Percentiles rank a stretch among this genome's conserved stretches.
These are phyloP conservation scores for Tuber melanosporum DNA, from an alignment of 495 filamentous ascomycete species.

Conservation along the genomic window DNA sequence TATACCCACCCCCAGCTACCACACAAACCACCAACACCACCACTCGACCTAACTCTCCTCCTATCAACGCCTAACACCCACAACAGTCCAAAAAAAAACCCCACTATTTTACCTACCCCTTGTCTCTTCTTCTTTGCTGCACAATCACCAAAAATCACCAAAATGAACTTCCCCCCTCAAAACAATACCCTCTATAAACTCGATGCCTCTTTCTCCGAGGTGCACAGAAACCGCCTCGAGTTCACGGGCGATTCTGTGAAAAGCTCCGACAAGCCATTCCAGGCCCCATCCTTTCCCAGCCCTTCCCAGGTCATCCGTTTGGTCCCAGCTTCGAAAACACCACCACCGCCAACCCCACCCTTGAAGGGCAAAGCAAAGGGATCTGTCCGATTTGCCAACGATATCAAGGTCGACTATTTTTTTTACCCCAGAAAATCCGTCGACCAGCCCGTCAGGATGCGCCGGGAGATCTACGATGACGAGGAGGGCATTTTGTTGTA, in stretches of 20 bases:
- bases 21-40: background rate
- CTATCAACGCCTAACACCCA: background rate
- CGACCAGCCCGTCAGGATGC: background rate
- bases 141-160: background rate
- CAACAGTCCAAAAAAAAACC: background rate
- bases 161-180: background rate
- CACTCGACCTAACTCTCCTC: background rate
- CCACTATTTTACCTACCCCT: background rate
- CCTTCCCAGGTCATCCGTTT: background rate
- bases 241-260: background rate
- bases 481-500: background rate
- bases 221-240: background rate
- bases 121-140: background rate
- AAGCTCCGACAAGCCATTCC: background rate
- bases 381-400: background rate
- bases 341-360: background rate
- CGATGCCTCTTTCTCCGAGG: background rate
- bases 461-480: background rate
- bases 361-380: background rate
- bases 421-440: background rate
- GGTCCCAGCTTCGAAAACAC: background rate
- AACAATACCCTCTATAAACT: background rate
- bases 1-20: background rate
- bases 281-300: background rate
- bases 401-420: background rate